phyloP scores from a whole-genome alignment of 352 stramenopile species.

The Nannochloropsis limnetica region DNA sequence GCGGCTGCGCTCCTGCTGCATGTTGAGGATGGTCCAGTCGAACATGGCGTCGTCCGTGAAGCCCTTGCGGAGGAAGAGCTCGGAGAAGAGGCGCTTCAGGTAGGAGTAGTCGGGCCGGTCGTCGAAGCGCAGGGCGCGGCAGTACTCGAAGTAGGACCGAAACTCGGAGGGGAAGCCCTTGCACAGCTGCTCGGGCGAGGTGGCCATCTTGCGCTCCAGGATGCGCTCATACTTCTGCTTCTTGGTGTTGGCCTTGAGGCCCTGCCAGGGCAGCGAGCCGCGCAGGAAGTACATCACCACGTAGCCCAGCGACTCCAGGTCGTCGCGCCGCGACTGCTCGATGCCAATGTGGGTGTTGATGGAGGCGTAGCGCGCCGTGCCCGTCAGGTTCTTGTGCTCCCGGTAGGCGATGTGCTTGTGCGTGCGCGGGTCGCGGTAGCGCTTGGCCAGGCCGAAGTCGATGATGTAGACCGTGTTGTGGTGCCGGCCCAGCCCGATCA shows the following conservation, averaged over 20 bases:
- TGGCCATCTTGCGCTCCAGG: constrained; percentile 83
- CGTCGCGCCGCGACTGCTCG: constrained; percentile 78
- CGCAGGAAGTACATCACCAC: constrained; percentile 86
- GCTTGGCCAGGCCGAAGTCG: constrained; percentile 81
- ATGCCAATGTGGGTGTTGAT: constrained; percentile 92
- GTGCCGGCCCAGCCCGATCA: constrained; percentile 77
- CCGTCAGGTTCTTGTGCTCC: constrained; percentile 85
- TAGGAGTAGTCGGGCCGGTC: constrained; percentile 84
- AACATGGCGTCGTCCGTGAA: constrained; percentile 99
- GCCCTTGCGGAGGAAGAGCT: constrained; percentile 96
- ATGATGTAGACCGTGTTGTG: constrained; percentile 85
- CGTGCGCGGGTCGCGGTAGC: constrained; percentile 80
- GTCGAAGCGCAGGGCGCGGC: constrained; percentile 76
- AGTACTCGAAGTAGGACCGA: constrained; percentile 93
- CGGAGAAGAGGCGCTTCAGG: constrained; percentile 93
- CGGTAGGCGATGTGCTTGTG: constrained; percentile 79
- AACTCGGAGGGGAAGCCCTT: constrained; percentile 72
- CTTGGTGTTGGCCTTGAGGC: constrained; percentile 85
- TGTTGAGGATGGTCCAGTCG: constrained; percentile 88
- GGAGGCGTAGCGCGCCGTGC: constrained; percentile 78
- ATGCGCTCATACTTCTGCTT: constrained; percentile 91
- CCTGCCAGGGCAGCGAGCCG: constrained; percentile 82
- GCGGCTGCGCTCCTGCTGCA: constrained; percentile 37
- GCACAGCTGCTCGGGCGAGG: constrained; percentile 63
- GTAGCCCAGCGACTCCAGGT: constrained; percentile 84